Evolutionary conservation across 2,329 filamentous ascomycete species (phyloP).

Genomic region (Sclerotiophoma versabilis): DNA sequence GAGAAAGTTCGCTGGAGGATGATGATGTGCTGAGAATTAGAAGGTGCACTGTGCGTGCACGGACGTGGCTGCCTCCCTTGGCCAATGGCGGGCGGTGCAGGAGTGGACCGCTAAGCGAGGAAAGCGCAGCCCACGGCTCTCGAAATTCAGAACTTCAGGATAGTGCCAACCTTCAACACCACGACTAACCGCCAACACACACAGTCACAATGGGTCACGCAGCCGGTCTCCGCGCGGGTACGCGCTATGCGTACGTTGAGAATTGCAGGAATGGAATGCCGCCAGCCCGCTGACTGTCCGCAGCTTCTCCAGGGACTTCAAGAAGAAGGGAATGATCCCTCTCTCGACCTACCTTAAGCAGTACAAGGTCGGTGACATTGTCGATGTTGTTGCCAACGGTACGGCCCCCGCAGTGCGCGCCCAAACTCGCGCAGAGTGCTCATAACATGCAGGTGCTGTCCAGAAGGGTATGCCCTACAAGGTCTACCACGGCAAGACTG

Average conservation of each 20-base stretch:
- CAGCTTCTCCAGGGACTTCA: conserved; percentile 86
- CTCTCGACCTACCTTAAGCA: conserved; percentile 93
- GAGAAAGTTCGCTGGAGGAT: conserved; percentile 32
- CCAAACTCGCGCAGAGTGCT: conserved; percentile 16
- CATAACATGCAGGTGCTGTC: conserved; percentile 42
- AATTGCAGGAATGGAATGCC: conserved; percentile 2
- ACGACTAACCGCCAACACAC: conserved; percentile 17
- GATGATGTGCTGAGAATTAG: conserved; percentile 19
- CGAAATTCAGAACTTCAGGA: conserved; percentile 11
- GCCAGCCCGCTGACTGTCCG: conserved; percentile 31
- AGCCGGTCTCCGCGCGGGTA: conserved; percentile 55
- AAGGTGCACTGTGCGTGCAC: conserved; percentile 17
- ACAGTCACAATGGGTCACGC: conserved; percentile 55
- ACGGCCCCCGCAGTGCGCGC: conserved; percentile 65
- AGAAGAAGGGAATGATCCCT: conserved; percentile 92
- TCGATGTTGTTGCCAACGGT: conserved; percentile 99
- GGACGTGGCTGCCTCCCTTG: background rate
- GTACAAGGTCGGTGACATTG: conserved; percentile 98
- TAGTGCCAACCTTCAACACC: conserved; percentile 3
- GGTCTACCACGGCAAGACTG: conserved; percentile 97
- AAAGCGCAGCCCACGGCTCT: conserved; percentile 14
- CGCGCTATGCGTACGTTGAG: conserved; percentile 50
- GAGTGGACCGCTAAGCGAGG: conserved; percentile 20
- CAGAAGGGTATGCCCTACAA: conserved; percentile 87
- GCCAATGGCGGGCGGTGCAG: conserved; percentile 12